Percentiles rank a stretch among this genome's conserved stretches.
Evolutionary conservation across 345 rosid species (phyloP).

Genomic region (Turnera subulata): DNA sequence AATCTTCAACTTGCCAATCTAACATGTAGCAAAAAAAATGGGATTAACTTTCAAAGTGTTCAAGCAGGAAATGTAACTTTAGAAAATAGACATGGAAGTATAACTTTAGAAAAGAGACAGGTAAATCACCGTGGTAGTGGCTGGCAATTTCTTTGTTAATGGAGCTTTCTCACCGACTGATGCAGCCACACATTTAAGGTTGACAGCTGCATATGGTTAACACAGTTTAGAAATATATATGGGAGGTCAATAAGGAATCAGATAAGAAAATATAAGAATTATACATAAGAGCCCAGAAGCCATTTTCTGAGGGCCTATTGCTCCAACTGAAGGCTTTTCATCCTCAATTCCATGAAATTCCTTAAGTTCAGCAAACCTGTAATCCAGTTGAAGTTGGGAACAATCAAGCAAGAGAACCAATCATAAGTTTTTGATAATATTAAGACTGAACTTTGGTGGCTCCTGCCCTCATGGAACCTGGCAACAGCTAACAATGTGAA

Average conservation of each 20-base stretch:
- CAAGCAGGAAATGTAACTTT: not conserved
- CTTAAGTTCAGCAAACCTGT: slow-evolving; percentile 80
- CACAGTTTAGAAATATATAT: not conserved
- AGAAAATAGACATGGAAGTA: not conserved
- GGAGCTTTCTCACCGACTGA: slow-evolving; percentile 78
- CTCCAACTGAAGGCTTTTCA: slow-evolving; percentile 51
- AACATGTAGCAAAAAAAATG: slow-evolving; percentile 6
- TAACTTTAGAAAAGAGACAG: not conserved
- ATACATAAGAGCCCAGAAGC: slow-evolving; percentile 75
- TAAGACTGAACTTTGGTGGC: not conserved
- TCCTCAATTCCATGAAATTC: slow-evolving; percentile 71
- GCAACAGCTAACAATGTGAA: not conserved
- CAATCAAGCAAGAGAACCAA: not conserved
- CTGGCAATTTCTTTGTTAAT: slow-evolving; percentile 76
- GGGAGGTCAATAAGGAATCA: not conserved
- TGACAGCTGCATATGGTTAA: slow-evolving; percentile 56
- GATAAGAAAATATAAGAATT: slow-evolving; percentile 14
- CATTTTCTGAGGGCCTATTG: slow-evolving; percentile 69
- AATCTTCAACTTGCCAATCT: slow-evolving; percentile 83
- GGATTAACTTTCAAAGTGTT: not conserved
- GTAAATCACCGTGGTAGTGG: slow-evolving; percentile 65
- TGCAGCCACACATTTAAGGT: slow-evolving; percentile 75
- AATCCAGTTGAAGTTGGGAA: not conserved
- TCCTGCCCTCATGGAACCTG: not conserved
- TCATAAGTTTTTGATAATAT: not conserved